Evolutionary conservation across 2,329 filamentous ascomycete genomes (phyloP), one percentile per base, ranked within the genome.

Genomic region (Colletotrichum siamense): DNA sequence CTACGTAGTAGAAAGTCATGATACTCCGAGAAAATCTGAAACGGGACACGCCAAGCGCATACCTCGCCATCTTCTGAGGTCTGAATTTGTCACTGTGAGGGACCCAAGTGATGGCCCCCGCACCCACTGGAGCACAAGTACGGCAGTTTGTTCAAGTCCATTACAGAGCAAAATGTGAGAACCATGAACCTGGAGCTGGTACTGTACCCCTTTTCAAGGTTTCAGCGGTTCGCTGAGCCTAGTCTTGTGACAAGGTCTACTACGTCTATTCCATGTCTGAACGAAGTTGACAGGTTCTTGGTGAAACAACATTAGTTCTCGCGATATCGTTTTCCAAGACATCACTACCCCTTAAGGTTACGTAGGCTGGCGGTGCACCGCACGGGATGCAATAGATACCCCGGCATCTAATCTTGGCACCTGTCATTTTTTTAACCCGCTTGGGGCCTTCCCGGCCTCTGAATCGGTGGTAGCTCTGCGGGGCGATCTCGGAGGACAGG

Each of bases 1-100:
- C n/a, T n/a, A n/a, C n/a, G n/a, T n/a, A n/a, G n/a, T n/a, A 52
- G 6, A 3, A 22, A 8, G 1, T 12, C 5, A 6, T n/a, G 2
- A 49, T 49, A 6, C 44, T 52, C 22, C 1, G n/a, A 52, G n/a
- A 22, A 0, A 22, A 13, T 1, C 10, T 13, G n/a, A 52, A 12
- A 52, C 44, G 5, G 39, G 36, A 8, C 2, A 39, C 16, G 18
- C 44, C n/a, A 52, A 24, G 44, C 1, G 44, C 44, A 13, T 22
- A 13, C n/a, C 0, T 24, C 10, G n/a, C n/a, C n/a, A 52, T 22
- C 44, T n/a, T 52, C 10, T 8, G 13, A 52, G 13, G 44, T 52
- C n/a, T 22, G 0, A 24, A 6, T 8, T 7, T 8, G 0, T 52
- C n/a, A 12, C 44, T 52, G 44, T 13, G 44, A 52, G n/a, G n/a